Evolutionary conservation across 106 monocot species (phyloP).

Genomic region (Xerophyta viscosa): DNA sequence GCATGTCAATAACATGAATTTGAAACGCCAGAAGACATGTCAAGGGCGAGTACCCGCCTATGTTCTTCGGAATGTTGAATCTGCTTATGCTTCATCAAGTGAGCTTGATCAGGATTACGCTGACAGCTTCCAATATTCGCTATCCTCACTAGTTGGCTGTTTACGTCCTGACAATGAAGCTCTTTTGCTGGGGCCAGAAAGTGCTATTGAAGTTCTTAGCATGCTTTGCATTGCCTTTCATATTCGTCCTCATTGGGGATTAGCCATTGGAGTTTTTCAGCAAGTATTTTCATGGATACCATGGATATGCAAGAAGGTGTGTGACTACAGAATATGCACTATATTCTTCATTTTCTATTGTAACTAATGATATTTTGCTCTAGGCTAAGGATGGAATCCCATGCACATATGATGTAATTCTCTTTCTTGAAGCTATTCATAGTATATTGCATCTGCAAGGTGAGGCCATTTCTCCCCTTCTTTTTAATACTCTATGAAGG

Average conservation of each 20-base stretch:
- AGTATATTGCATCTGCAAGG: slow-evolving; percentile 58
- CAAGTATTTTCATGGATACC: slow-evolving; percentile 69
- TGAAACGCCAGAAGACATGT: slow-evolving; percentile 50
- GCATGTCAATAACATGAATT: slow-evolving; percentile 6
- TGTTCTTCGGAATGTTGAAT: slow-evolving; percentile 5
- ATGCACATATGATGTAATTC: slow-evolving; percentile 35
- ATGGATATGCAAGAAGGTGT: slow-evolving; percentile 82
- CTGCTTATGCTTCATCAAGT: slow-evolving; percentile 6
- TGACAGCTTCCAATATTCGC: slow-evolving; percentile 22
- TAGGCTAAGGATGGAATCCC: slow-evolving; percentile 36
- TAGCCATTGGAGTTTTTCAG: slow-evolving; percentile 42
- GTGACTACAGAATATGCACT: neutral
- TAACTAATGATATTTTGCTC: slow-evolving; percentile 5
- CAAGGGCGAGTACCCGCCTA: slow-evolving; percentile 10
- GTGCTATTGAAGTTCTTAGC: slow-evolving; percentile 51
- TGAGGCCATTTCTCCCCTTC: slow-evolving; percentile 5
- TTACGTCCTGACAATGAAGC: slow-evolving; percentile 23
- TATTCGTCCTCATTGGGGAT: slow-evolving; percentile 25
- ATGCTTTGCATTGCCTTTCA: slow-evolving; percentile 50
- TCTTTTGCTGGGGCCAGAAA: slow-evolving; percentile 33
- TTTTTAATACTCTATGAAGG: too few relatives aligned
- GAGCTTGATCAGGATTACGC: slow-evolving; percentile 25
- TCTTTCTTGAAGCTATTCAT: slow-evolving; percentile 76
- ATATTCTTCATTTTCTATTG: slow-evolving; percentile 1
- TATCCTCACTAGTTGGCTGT: slow-evolving; percentile 35